Percentiles rank a stretch among this genome's conserved stretches.
phyloP scores from a whole-genome alignment of 768 basidiomycete species.

The Lanmaoa pseudosensibilis region DNA sequence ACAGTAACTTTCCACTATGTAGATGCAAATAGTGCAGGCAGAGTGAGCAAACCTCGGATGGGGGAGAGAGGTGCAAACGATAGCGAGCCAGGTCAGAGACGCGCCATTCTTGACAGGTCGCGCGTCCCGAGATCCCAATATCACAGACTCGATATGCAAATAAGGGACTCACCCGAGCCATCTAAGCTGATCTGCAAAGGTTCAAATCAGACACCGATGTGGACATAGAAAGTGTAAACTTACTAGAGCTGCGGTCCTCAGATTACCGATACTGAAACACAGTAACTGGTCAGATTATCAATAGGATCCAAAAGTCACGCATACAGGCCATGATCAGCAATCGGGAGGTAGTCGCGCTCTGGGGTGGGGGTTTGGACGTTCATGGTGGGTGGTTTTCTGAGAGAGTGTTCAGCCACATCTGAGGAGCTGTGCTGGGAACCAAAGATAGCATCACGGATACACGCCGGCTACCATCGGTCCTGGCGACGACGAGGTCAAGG shows the following conservation, averaged over 20 bases:
- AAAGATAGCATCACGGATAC: conserved; percentile 8
- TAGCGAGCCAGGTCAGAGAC: neutral
- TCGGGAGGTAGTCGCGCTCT: conserved; percentile 68
- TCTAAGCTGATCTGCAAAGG: conserved; percentile 62
- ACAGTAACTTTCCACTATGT: conserved; percentile 94
- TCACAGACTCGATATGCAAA: neutral
- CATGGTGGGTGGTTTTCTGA: conserved; percentile 26
- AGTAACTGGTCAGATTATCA: conserved; percentile 8
- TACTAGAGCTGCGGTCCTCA: conserved; percentile 77
- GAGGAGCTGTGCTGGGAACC: conserved; percentile 1
- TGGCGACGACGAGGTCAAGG: neutral
- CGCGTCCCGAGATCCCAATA: neutral
- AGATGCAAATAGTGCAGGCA: neutral
- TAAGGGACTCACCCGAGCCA: conserved; percentile 63
- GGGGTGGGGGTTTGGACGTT: conserved; percentile 52
- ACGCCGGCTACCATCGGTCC: neutral
- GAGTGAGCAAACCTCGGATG: conserved; percentile 4
- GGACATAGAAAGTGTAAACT: conserved; percentile 13
- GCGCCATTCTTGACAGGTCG: neutral
- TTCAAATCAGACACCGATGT: conserved; percentile 3
- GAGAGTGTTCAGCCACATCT: neutral
- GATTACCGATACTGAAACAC: conserved; percentile 68
- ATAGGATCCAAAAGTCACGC: conserved; percentile 23
- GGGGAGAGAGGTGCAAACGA: neutral
- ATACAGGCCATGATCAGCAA: conserved; percentile 80